Evolutionary conservation across 1,139 yeast genomes (phyloP).

Genomic region (Pichia sp.): DNA sequence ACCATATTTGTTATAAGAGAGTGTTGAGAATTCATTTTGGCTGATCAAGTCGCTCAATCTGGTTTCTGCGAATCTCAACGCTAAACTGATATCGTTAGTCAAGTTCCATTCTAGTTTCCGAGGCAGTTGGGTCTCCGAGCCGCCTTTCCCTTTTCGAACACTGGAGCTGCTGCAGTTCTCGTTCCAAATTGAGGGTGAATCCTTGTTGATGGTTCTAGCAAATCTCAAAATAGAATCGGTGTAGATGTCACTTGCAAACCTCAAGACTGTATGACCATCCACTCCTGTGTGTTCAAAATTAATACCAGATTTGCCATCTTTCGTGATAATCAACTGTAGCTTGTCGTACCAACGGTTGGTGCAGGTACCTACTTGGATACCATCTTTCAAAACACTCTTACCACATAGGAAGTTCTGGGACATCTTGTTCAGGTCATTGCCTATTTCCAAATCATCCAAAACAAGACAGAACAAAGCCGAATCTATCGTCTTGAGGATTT

Average conservation of each 20-base stretch:
- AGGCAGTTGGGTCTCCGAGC: conserved; percentile 37
- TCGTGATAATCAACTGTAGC: conserved; percentile 82
- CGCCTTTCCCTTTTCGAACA: not conserved
- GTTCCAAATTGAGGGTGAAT: conserved; percentile 77
- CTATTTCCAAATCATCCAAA: conserved; percentile 68
- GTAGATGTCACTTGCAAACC: conserved; percentile 85
- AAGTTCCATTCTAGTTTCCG: conserved; percentile 86
- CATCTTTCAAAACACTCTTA: conserved; percentile 69
- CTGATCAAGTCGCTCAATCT: conserved; percentile 80
- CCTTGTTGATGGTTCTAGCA: conserved; percentile 77
- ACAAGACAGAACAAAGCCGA: conserved; percentile 78
- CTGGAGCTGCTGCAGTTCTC: not conserved
- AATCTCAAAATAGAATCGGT: conserved; percentile 85
- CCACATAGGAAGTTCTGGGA: conserved; percentile 87
- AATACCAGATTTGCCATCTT: conserved; percentile 88
- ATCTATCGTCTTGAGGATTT: conserved; percentile 70
- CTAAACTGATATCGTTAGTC: conserved; percentile 70
- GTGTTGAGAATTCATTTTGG: conserved; percentile 81
- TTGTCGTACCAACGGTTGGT: conserved; percentile 95
- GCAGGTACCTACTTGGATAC: conserved; percentile 90
- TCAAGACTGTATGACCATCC: conserved; percentile 87
- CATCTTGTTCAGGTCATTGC: conserved; percentile 58
- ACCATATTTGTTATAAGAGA: conserved; percentile 76
- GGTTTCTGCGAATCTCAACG: conserved; percentile 88
- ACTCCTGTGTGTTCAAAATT: conserved; percentile 95